phyloP scores from a whole-genome alignment of 2,329 filamentous ascomycete genomes.

The Cercospora sojina region DNA sequence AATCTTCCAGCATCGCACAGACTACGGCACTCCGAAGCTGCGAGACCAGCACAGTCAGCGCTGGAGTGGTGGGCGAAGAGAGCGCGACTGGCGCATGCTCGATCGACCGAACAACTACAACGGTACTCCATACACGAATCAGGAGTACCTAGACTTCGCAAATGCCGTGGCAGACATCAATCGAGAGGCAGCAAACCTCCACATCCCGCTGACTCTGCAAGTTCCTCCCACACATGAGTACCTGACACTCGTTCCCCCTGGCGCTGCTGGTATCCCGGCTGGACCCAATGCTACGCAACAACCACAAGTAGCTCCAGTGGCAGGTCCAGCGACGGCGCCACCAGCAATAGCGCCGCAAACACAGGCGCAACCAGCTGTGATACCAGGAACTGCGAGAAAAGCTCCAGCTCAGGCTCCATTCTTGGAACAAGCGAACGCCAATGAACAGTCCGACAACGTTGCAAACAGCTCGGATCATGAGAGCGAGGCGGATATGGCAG shows the following conservation, averaged over 20 bases:
- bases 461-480: background rate
- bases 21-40: background rate
- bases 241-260: background rate
- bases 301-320: background rate
- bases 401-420: background rate
- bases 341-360: background rate
- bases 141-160: background rate
- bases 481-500: background rate
- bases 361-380: background rate
- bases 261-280: background rate
- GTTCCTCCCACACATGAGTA: background rate
- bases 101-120: conserved; percentile 2
- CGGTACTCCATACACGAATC: background rate
- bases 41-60: background rate
- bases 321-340: background rate
- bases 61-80: background rate
- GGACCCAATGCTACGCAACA: background rate
- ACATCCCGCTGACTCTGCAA: background rate
- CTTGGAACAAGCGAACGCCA: background rate
- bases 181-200: background rate
- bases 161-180: background rate
- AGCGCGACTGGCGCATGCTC: background rate
- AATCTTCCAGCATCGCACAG: background rate
- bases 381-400: background rate
- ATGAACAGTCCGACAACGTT: background rate